phyloP scores from a whole-genome alignment of 2,329 filamentous ascomycete genomes.

The Achaetomium macrosporum region DNA sequence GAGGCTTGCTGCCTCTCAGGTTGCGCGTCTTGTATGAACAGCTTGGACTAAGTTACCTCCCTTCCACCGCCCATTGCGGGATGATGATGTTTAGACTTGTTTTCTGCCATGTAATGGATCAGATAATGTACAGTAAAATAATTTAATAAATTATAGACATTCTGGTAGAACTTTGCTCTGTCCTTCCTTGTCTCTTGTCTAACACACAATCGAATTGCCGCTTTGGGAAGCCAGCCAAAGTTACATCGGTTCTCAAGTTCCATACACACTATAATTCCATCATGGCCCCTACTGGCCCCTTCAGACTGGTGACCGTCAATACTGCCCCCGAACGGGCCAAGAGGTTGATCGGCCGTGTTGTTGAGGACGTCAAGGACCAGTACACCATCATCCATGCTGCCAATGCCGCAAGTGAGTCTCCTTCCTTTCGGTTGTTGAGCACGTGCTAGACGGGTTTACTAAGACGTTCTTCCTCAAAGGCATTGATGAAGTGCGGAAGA shows the following conservation, averaged over 20 bases:
- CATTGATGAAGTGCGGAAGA: conserved; percentile 50
- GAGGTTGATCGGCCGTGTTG: conserved; percentile 54
- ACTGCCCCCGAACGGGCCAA: conserved; percentile 60
- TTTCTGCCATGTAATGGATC: no score
- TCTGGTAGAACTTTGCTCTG: no score
- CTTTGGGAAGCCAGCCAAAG: no score
- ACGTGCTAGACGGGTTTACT: neutral
- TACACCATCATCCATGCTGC: conserved; percentile 59
- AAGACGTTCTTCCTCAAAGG: conserved; percentile 27
- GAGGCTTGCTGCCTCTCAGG: neutral
- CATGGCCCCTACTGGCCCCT: conserved; percentile 45
- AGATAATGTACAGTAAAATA: no score
- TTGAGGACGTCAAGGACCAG: conserved; percentile 54
- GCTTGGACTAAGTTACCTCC: neutral
- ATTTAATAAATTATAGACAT: no score
- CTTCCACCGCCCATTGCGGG: no score
- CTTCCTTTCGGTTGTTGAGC: neutral
- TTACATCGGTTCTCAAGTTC: no score
- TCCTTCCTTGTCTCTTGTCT: no score
- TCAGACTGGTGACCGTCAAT: conserved; percentile 61
- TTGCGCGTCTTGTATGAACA: neutral
- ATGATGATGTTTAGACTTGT: no score
- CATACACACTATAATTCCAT: neutral
- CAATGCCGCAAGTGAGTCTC: conserved; percentile 53
- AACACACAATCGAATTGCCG: neutral